phyloP scores from a whole-genome alignment of 1,284 basidiomycete genomes.

The Albatrellus sp. region DNA sequence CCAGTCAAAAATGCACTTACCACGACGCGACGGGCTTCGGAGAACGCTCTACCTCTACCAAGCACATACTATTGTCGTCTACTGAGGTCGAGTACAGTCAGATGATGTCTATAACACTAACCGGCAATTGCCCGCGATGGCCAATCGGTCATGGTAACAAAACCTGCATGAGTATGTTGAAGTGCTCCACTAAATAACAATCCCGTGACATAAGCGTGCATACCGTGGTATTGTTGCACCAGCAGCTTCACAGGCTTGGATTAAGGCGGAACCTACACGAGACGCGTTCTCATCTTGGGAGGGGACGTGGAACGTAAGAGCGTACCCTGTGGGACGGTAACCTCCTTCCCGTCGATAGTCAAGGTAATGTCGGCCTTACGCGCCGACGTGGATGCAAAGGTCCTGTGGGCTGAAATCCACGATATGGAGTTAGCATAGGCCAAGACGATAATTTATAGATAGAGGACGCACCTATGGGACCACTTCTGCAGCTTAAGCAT shows the following conservation, averaged over 20 bases:
- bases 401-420: slow-evolving; percentile 33
- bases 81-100: not conserved
- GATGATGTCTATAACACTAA: slow-evolving; percentile 16
- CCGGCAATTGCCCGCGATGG: slow-evolving; percentile 94
- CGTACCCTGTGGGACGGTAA: slow-evolving; percentile 82
- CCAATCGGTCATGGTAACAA: slow-evolving; percentile 90
- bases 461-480: not conserved
- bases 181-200: not conserved
- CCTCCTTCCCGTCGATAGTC: slow-evolving; percentile 88
- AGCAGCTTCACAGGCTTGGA: slow-evolving; percentile 91
- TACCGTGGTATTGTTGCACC: slow-evolving; percentile 69
- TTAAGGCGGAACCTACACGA: slow-evolving; percentile 72
- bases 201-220: slow-evolving; percentile 12
- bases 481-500: slow-evolving; percentile 30
- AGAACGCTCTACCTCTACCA: slow-evolving; percentile 93
- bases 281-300: slow-evolving; percentile 1
- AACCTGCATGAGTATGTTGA: slow-evolving; percentile 39
- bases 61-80: slow-evolving; percentile 63
- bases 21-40: slow-evolving; percentile 88
- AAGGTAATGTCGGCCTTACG: slow-evolving; percentile 75
- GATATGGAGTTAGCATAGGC: not conserved
- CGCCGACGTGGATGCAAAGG: slow-evolving; percentile 52
- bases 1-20: slow-evolving; percentile 27
- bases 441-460: not conserved
- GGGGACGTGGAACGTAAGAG: slow-evolving; percentile 11